Evolutionary conservation across 1,284 basidiomycete species (phyloP), one percentile per base, ranked within the genome.

Genomic region (Irpex lacteus): DNA sequence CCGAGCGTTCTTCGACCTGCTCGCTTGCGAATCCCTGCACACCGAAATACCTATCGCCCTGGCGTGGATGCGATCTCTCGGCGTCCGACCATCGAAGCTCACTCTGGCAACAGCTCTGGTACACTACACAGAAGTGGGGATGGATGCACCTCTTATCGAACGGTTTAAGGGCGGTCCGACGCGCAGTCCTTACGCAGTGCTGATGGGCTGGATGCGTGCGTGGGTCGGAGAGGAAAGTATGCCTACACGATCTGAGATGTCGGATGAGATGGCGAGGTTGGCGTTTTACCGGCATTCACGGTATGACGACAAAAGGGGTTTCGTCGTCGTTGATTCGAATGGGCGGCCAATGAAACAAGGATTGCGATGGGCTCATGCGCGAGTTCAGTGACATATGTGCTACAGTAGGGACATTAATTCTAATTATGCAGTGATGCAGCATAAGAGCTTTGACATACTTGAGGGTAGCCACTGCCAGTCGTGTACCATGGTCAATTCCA

Each of bases 41-140:
- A 72, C 76, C 0, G 87, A 91, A 71, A 88, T 95, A 40, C 87
- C 92, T 0, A 78, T 84, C n/a, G 80, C 82, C 2, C 77, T 96
- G 1, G 87, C 85, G 4, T 95, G 93, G 91, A 94, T 94, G 92
- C 82, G 83, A 2, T 78, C 78, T 19, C 70, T 93, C 13, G 74
- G 75, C 0, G 76, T 95, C 11, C 50, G 59, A 26, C 92, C 92
- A 0, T 77, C 77, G 5, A 74, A 72, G 26, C 74, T 79, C 54
- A 90, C 89, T 5, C 74, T 95, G 9, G 83, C 85, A 0, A 73
- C 86, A 0, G 87, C 88, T 21, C 72, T 96, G 61, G 84, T 88
- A 59, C 84, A 88, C 65, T 90, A 91, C 81, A 82, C 81, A 18
- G 91, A 95, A 70, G 85, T 89, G 3, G 85, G 85, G 66, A 78